Evolutionary conservation across 2,329 filamentous ascomycete species (phyloP).

Genomic region (Aurifilum marmelostoma): DNA sequence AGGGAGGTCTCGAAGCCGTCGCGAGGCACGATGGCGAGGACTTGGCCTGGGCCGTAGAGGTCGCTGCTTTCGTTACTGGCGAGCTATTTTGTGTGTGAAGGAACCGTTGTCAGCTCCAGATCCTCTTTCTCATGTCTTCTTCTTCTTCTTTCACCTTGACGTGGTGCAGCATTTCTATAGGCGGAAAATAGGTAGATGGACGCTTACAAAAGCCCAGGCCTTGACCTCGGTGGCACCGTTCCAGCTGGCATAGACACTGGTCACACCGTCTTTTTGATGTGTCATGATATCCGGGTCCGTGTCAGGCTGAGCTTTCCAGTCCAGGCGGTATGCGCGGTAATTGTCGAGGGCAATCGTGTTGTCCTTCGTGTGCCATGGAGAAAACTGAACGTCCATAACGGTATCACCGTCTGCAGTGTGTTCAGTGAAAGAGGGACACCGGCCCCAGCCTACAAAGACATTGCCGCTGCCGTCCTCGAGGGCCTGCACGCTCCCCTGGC

Average conservation of each 20-base stretch:
- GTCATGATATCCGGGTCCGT: conserved; percentile 32
- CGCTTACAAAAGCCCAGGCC: conserved; percentile 24
- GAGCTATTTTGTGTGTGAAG: conserved; percentile 3
- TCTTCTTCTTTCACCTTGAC: too few species aligned
- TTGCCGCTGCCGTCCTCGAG: conserved; percentile 34
- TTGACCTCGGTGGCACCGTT: conserved; percentile 39
- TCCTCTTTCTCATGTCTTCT: too few species aligned
- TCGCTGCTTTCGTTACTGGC: conserved; percentile 11
- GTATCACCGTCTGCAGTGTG: conserved; percentile 42
- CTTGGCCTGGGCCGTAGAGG: conserved; percentile 14
- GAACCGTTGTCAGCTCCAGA: background rate
- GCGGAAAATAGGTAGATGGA: too few species aligned
- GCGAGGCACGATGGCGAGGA: conserved; percentile 15
- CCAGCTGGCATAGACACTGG: conserved; percentile 36
- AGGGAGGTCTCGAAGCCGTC: conserved; percentile 19
- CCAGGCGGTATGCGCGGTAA: conserved; percentile 35
- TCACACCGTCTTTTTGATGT: conserved; percentile 21
- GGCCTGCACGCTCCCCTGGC: conserved; percentile 46
- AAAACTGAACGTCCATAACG: conserved; percentile 47
- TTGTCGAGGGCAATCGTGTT: conserved; percentile 19
- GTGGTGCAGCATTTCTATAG: too few species aligned
- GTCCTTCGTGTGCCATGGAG: conserved; percentile 32
- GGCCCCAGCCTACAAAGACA: conserved; percentile 50
- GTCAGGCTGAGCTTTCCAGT: conserved; percentile 33
- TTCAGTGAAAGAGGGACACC: conserved; percentile 50